Conservation (phyloP, 208 protist species). For the Acanthamoeba comandoni region DNA sequence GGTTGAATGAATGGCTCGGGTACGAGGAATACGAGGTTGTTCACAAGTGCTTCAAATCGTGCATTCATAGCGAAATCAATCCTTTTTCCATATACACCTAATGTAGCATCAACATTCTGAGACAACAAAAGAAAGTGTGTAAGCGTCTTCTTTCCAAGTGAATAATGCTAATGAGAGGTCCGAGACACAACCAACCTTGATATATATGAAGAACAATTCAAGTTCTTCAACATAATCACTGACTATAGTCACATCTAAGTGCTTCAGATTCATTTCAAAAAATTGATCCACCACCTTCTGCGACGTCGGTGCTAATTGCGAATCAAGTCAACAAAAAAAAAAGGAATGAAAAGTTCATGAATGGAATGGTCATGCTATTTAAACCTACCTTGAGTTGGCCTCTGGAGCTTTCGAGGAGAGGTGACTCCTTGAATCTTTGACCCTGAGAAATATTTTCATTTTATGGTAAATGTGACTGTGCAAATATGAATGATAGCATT, state of each 20-base stretch:
- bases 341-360: no score
- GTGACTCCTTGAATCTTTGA: no score
- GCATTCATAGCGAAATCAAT: background rate
- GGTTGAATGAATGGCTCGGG: slow-evolving; percentile 51
- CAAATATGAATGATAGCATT: no score
- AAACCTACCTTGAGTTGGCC: no score
- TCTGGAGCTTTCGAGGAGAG: no score
- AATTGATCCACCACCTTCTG: background rate
- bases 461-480: no score
- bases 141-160: background rate
- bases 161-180: background rate
- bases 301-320: no score
- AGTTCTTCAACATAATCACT: slow-evolving; percentile 42
- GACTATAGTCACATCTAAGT: slow-evolving; percentile 28
- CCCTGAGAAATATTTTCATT: no score
- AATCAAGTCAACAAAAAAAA: no score
- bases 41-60: slow-evolving; percentile 35
- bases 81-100: background rate
- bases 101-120: slow-evolving; percentile 26
- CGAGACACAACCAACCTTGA: slow-evolving; percentile 21
- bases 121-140: background rate
- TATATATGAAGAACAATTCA: slow-evolving; percentile 50
- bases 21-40: slow-evolving; percentile 39
- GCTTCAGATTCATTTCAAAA: slow-evolving; percentile 1
- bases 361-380: no score